phyloP scores from a whole-genome alignment of 2,329 filamentous ascomycete genomes.

The Penicillium sp. region DNA sequence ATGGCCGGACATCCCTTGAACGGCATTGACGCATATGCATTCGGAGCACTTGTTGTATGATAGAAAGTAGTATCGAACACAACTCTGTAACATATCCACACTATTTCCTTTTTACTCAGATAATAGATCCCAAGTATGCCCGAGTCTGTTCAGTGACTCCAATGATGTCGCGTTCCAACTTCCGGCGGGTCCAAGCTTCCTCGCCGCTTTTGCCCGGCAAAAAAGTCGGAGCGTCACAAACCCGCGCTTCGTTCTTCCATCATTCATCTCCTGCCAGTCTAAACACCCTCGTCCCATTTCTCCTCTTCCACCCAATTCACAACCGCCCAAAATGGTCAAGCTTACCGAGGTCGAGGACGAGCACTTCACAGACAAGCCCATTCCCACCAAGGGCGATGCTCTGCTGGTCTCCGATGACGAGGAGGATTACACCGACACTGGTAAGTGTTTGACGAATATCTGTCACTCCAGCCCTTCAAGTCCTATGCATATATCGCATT shows the following conservation, averaged over 20 bases:
- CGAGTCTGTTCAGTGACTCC: not conserved
- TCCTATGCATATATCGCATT: slow-evolving; percentile 3
- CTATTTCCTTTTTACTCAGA: not conserved
- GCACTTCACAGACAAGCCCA: slow-evolving; percentile 76
- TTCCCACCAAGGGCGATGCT: slow-evolving; percentile 62
- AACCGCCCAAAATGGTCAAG: slow-evolving; percentile 73
- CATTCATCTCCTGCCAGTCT: slow-evolving; percentile 19
- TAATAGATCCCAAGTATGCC: not conserved
- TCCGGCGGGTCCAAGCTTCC: slow-evolving; percentile 33
- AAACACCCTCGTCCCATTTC: slow-evolving; percentile 8
- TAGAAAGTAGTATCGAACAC: slow-evolving; percentile 12
- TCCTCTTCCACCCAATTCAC: slow-evolving; percentile 7
- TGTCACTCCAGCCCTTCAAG: slow-evolving; percentile 9
- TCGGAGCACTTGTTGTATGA: slow-evolving; percentile 15
- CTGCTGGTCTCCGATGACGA: slow-evolving; percentile 59
- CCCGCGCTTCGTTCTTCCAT: slow-evolving; percentile 31
- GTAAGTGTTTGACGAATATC: slow-evolving; percentile 54
- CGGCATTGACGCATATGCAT: slow-evolving; percentile 4
- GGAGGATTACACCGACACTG: slow-evolving; percentile 85
- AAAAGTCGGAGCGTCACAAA: slow-evolving; percentile 41
- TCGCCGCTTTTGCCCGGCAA: slow-evolving; percentile 41
- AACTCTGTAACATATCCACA: slow-evolving; percentile 20
- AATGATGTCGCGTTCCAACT: slow-evolving; percentile 14
- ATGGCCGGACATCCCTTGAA: not conserved
- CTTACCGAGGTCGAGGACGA: slow-evolving; percentile 96